Evolutionary conservation across 2,329 filamentous ascomycete genomes (phyloP), one percentile per base, ranked within the genome.

Genomic region (Neopestalotiopsis sp.): DNA sequence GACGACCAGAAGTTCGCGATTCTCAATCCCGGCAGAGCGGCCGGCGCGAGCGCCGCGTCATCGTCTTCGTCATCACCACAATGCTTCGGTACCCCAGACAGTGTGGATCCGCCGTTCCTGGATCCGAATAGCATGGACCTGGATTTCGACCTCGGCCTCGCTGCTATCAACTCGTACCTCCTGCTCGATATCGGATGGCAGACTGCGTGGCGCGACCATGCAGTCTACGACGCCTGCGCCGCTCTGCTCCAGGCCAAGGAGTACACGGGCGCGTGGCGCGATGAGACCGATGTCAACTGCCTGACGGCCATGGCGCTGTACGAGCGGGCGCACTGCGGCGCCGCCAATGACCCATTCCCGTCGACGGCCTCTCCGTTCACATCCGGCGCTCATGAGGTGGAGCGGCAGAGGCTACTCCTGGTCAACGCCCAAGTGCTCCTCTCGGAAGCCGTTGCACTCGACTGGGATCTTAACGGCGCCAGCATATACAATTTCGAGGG

Each of bases 281-380:
- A 61, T 56, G 42, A 67, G 65, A 45, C 56, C 30, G 65, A 67
- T 13, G 65, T 67, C 28, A 67, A 67, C 56, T 67, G 65, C 65
- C 65, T 67, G n/a, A 67, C 65, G 65, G 65, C 65, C 65, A 67
- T 67, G 65, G 65, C 65, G 14, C 56, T 67, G n/a, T 61, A 59
- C 38, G 53, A 61, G 53, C 56, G 56, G 24, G 53, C 53, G 32
- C 53, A 64, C n/a, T 45, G 59, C 34, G 30, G 4, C 30, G 59
- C 34, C 34, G 10, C 34, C 34, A 10, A 10, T 10, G 10, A 38
- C 10, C 34, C 10, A 10, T 38, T 38, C 10, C 34, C 34, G 34
- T 38, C n/a, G 13, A 9, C 24, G 56, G 7, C 56, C 1, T 28
- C 20, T 17, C 45, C 45, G 45, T 53, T 17, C 4, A 53, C 45